A percentile compares a stretch with the other conserved stretches of the same genome.
phyloP scores from a whole-genome alignment of 2,329 filamentous ascomycete species.

The Beauveria rudraprayagi region DNA sequence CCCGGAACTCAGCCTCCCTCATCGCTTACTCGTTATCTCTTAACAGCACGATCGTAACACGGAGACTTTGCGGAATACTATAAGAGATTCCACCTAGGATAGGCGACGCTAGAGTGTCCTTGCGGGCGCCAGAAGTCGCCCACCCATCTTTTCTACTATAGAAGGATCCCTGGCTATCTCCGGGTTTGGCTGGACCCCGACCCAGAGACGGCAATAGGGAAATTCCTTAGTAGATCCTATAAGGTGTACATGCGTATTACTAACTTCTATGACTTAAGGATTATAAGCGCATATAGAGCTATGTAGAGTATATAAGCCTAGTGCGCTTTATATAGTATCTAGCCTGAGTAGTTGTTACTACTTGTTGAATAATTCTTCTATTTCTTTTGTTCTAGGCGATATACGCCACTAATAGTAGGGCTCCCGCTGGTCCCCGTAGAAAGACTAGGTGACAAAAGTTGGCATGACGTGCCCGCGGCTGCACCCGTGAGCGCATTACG shows the following conservation, averaged over 20 bases:
- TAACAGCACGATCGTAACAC: not conserved
- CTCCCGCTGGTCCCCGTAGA: too few relatives aligned
- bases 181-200: not conserved
- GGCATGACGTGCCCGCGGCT: too few relatives aligned
- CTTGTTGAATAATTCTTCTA: too few relatives aligned
- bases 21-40: not conserved
- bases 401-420: too few relatives aligned
- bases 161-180: not conserved
- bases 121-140: not conserved
- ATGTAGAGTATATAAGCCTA: too few relatives aligned
- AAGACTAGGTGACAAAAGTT: too few relatives aligned
- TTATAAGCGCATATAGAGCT: not conserved
- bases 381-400: too few relatives aligned
- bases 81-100: not conserved
- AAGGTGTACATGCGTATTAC: too few relatives aligned
- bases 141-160: not conserved
- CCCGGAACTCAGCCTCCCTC: not conserved
- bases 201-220: not conserved
- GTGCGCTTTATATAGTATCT: too few relatives aligned
- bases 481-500: too few relatives aligned
- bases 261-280: not conserved
- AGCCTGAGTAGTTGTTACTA: too few relatives aligned
- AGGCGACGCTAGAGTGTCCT: not conserved
- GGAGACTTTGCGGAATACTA: not conserved
- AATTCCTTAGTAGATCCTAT: not conserved